These are phyloP conservation scores for Strombidium stylifer DNA, from an alignment of 73 alveolate genomes.

Conservation along the genomic window DNA sequence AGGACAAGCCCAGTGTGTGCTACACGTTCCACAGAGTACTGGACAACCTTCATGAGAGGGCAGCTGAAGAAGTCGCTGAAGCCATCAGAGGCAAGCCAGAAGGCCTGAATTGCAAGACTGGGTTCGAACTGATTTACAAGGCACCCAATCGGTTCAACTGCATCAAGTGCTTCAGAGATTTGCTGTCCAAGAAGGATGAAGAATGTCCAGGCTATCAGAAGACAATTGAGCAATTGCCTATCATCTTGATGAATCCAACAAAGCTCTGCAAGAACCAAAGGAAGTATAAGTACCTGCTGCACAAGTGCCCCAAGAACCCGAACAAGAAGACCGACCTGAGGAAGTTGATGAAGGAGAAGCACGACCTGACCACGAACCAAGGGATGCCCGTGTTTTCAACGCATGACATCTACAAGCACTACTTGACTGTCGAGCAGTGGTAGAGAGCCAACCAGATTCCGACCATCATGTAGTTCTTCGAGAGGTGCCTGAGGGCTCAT, in stretches of 20 bases:
- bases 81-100: slow-evolving; percentile 29
- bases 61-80: slow-evolving; percentile 27
- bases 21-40: slow-evolving; percentile 12
- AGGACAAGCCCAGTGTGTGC: slow-evolving; percentile 31
- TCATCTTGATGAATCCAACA: neutral
- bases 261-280: slow-evolving; percentile 30
- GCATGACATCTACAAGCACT: slow-evolving; percentile 14
- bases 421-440: slow-evolving; percentile 4
- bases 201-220: too few species aligned
- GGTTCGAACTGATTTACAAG: slow-evolving; percentile 21
- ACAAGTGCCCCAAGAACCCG: slow-evolving; percentile 8
- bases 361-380: slow-evolving; percentile 18
- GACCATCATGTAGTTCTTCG: slow-evolving; percentile 15
- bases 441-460: slow-evolving; percentile 22
- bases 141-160: slow-evolving; percentile 8
- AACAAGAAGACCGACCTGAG: neutral
- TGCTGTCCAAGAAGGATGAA: neutral
- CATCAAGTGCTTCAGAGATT: slow-evolving; percentile 13
- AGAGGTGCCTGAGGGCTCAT: slow-evolving; percentile 25
- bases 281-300: slow-evolving; percentile 24
- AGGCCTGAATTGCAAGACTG: slow-evolving; percentile 1
- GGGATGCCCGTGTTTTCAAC: slow-evolving; percentile 38
- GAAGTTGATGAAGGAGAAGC: slow-evolving; percentile 14
- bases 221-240: too few species aligned
- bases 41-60: slow-evolving; percentile 13